Evolutionary conservation across 2,329 filamentous ascomycete genomes (phyloP), one percentile per base, ranked within the genome.

Genomic region (Mycocentrospora acerina): DNA sequence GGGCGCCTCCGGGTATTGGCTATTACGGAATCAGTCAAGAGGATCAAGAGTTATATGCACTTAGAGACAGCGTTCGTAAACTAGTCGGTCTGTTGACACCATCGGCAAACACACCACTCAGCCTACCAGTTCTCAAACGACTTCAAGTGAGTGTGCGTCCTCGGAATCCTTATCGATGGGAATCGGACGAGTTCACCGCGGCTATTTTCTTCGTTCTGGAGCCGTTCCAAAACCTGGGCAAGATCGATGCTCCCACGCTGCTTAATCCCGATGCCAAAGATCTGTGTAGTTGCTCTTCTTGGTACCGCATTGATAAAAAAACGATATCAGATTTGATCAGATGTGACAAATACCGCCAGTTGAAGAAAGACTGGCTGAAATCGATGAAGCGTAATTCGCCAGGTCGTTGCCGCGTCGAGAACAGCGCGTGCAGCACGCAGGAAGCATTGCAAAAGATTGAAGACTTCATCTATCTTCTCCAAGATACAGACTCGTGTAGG

Each of bases 21-120:
- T 16, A n/a, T 3, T 4, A 14, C 4, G 29, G 17, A 2, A 17
- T 44, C 14, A 25, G 14, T 3, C 5, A 10, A 8, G 46, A 44
- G 13, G 43, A 49, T 3, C 41, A 40, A n/a, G 29, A 42, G 8
- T 18, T 49, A 1, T 42, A 44, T 9, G 32, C 29, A 6, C 12
- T 32, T 4, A 35, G 46, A 13, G 46, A 44, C 15, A 16, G 31
- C n/a, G 30, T 46, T 2, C 43, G 43, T 3, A 37, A 42, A 19
- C 13, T 45, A 7, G 25, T 37, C 7, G 26, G 24, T 2, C 13
- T 40, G 4, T 7, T 44, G 7, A 14, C 15, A 14, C 25, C 41
- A 7, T 15, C 13, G 16, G 11, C 9, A 7, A 13, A 11, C 7
- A n/a, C 24, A 17, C 8, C 27, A 13, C 10, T 18, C 14, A 35